Percentiles rank a stretch among this genome's conserved stretches.
phyloP scores from a whole-genome alignment of 768 basidiomycete species.

The Hortiboletus flavorubellus region DNA sequence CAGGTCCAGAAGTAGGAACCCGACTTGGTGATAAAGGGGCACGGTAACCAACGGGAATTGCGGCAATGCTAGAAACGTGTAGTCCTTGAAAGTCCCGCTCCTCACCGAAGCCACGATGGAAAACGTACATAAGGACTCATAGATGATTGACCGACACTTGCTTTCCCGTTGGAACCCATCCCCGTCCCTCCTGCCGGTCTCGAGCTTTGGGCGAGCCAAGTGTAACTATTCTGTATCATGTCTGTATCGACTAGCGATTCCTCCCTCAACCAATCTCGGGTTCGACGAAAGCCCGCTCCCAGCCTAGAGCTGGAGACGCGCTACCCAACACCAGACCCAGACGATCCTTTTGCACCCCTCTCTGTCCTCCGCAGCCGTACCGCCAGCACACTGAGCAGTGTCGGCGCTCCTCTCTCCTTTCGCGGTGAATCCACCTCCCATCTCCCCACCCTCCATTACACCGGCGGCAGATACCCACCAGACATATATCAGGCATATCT shows the following conservation, averaged over 20 bases:
- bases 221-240: conserved; percentile 28
- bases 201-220: conserved; percentile 10
- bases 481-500: conserved; percentile 31
- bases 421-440: conserved; percentile 29
- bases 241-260: conserved; percentile 28
- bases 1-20: conserved; percentile 13
- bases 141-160: conserved; percentile 8
- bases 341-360: conserved; percentile 68
- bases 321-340: conserved; percentile 66
- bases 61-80: conserved; percentile 30
- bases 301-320: conserved; percentile 46
- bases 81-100: conserved; percentile 20
- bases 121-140: conserved; percentile 29
- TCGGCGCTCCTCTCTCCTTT: conserved; percentile 28
- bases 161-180: conserved; percentile 18
- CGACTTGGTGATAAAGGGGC: conserved; percentile 24
- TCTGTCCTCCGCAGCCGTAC: conserved; percentile 61
- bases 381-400: conserved; percentile 37
- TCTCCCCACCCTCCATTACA: conserved; percentile 30
- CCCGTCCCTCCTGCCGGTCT: conserved; percentile 12
- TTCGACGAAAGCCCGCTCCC: conserved; percentile 56
- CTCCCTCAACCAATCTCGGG: conserved; percentile 22
- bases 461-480: conserved; percentile 32
- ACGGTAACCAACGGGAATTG: conserved; percentile 32
- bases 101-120: conserved; percentile 36